Base-by-base conservation (phyloP, 352 stramenopile species). In the Phytophthora litchii region DNA sequence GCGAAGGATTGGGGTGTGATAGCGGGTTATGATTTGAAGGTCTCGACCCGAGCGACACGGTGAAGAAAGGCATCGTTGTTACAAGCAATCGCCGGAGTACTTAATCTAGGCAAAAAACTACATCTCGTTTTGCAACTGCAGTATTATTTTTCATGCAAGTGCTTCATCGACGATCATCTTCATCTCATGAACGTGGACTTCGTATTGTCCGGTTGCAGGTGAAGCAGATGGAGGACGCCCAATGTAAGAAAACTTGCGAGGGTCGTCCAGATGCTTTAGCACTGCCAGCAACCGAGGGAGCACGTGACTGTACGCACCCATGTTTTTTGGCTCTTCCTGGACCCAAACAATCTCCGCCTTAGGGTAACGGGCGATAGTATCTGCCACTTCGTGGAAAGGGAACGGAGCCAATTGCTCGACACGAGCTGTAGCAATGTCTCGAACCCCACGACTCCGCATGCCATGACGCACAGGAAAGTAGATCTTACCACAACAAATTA, bases 291-390 rank as follows among this genome's bases (percentile, higher is more conserved):
- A 83, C 25, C 97, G 86, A 20, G 97, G 90, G 14, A 86, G 78
- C 6, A 97, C 80, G 56, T 97, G 99, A 10, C 76, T 80, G 76
- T 96, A 99, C 21, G 92, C 85, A 16, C 98, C 98, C 96, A 99
- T 99, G 70, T 99, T 99, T 74, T 98, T 98, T 17, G 91, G 96
- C 64, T 99, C 97, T 71, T 99, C 97, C 72, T 99, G 98, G 12
- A 94, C 86, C 93, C 94, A 99, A 20, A 99, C 79, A 27, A 99
- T 76, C 56, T 97, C 72, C 11, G 97, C 97, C 57, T 99, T 99
- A 8, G 83, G 71, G 70, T 99, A 99, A 41, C 82, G 78, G 21
- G 76, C 71, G 12, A 90, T 83, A 52, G 85, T 91, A n/a, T 90
- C 69, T 11, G 96, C 97, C 36, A 99, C 86, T 34, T 96, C 83